Base-by-base conservation (phyloP, 345 rosid species). In the Geranium rotundifolium region DNA sequence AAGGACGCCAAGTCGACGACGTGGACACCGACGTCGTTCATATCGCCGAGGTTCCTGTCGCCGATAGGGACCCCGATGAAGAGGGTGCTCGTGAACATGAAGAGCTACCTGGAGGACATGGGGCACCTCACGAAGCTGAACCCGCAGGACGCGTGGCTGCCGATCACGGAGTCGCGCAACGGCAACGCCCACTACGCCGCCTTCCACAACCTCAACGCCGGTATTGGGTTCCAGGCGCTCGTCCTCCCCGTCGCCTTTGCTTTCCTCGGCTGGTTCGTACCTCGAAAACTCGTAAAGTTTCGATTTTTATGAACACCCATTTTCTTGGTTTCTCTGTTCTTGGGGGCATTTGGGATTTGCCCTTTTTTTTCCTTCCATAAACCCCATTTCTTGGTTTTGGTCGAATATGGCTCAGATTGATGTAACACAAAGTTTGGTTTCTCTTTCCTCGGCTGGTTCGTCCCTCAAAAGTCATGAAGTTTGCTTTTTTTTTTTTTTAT, bases 181-280 rank as follows among this genome's bases (percentile, higher is more conserved):
- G 98, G 96, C n/a, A 92, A 92, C 69, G 96, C 98, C 68, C 88
- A 92, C 60, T 92, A 92, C 78, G 93, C 98, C 12, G 98, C 98
- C 54, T 92, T 92, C 80, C 98, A 92, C 64, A 92, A 92, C 64
- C 79, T 92, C 17, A 92, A 92, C 70, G 98, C 96, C 57, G 98
- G 98, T 19, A 80, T 92, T 67, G 98, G 98, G 19, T 92, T 92
- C 60, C 98, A 92, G 79, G 98, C 98, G 56, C 84, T 92, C 17
- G 73, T 89, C 69, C 77, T 92, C 66, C 98, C 98, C 58, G 95
- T 92, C 59, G 96, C 96, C 64, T 92, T 92, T 65, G 82, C 98
- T 72, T 87, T 84, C 75, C 95, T 92, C 64, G 98, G 96, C 80
- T 92, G 98, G 98, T 92, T 71, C 18, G 54, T 8, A n/a, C n/a